Base-by-base conservation (phyloP, 768 basidiomycete species). In the Auriscalpium orientale region DNA sequence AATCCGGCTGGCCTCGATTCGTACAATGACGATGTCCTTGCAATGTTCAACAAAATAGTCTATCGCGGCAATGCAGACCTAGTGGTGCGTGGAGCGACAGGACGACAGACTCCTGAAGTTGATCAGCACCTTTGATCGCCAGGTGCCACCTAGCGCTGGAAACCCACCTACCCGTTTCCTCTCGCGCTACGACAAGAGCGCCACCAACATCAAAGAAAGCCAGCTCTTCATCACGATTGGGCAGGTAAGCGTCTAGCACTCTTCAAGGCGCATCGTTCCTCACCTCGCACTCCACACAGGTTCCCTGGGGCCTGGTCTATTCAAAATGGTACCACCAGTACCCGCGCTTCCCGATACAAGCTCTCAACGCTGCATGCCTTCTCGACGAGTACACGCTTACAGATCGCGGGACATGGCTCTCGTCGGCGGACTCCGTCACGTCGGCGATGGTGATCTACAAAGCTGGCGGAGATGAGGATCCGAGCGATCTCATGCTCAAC, bases 261-360 rank as follows among this genome's bases (percentile, higher is more conserved):
- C 28, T 4, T 28, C 28, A 28, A 28, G 28, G 28, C 28, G 28
- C 28, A 28, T 28, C 40, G 9, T 20, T 18, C 18, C 34, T 4
- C 16, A 15, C 28, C 28, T 18, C 28, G 7, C 33, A 46, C n/a
- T 45, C 38, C 36, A 34, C 43, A 22, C 45, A 82, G 79, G 74
- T 81, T 6, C 81, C 82, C 3, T 83, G 80, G 81, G 80, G 73
- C 6, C 66, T 70, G 38, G 64, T 71, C 10, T 78, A 79, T 59
- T 79, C 79, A 3, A 76, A 71, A 22, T 83, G 80, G 80, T 83
- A 82, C 60, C 81, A 83, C 61, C 77, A 81, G 62, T 82, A 80
- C 64, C 73, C 79, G 2, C 72, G 70, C 0, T 83, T 79, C 66
- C 81, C 80, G 0, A 62, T 75, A 1, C 71, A 80, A 65, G 78